phyloP scores from a whole-genome alignment of 768 basidiomycete genomes.

The Termitomyces sp. region DNA sequence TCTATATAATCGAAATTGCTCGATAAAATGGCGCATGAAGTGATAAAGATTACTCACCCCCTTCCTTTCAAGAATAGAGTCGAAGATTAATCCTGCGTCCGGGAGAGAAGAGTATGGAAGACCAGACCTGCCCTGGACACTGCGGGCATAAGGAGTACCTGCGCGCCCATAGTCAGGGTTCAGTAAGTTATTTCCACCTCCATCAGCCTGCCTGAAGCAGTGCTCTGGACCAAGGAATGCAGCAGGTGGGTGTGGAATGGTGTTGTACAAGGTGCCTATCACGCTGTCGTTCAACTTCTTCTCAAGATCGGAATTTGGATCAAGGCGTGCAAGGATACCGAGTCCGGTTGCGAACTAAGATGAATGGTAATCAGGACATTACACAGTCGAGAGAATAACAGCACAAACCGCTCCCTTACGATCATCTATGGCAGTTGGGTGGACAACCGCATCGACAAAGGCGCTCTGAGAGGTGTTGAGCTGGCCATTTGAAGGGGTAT shows the following conservation, averaged over 20 bases:
- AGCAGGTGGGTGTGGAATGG: constrained; percentile 51
- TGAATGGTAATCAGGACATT: no score
- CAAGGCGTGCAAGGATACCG: constrained; percentile 23
- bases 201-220: constrained; percentile 45
- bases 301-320: constrained; percentile 15
- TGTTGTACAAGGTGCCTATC: constrained; percentile 48
- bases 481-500: background rate
- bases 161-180: constrained; percentile 46
- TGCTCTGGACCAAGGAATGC: constrained; percentile 30
- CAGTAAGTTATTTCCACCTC: constrained; percentile 44
- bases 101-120: constrained; percentile 43
- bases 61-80: constrained; percentile 46
- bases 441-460: no score
- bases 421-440: constrained; percentile 40
- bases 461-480: constrained; percentile 19
- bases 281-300: constrained; percentile 21
- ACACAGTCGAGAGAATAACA: background rate
- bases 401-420: constrained; percentile 27
- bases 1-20: no score
- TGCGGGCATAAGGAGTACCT: constrained; percentile 50
- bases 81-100: constrained; percentile 59
- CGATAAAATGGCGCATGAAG: no score
- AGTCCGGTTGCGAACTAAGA: constrained; percentile 26
- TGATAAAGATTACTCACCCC: no score
- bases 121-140: constrained; percentile 41